Conservation (phyloP, 2,329 filamentous ascomycete species). For the Calonectria hawksworthii region DNA sequence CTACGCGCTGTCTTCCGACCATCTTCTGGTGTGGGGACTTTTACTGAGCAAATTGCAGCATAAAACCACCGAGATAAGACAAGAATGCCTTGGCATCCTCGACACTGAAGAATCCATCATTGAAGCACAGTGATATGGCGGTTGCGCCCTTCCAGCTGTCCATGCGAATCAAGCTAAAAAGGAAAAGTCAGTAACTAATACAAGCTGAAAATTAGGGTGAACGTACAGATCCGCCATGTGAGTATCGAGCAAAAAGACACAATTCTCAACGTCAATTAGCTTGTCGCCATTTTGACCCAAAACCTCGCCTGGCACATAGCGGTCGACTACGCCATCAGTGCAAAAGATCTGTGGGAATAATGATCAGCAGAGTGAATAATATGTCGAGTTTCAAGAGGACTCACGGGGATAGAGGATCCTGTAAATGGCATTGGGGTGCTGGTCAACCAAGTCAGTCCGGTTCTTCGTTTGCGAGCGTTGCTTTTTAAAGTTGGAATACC, state of each 20-base stretch:
- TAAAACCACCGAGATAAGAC: background rate
- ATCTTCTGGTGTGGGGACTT: no score
- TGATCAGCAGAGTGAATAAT: no score
- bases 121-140: background rate
- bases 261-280: background rate
- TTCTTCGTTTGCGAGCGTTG: background rate
- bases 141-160: background rate
- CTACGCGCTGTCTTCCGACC: background rate
- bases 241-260: background rate
- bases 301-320: background rate
- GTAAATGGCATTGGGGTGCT: background rate
- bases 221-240: background rate
- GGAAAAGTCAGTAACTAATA: background rate
- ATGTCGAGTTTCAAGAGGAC: no score
- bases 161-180: background rate
- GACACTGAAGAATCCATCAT: background rate
- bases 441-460: background rate
- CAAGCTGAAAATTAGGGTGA: background rate
- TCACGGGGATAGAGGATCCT: background rate
- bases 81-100: background rate
- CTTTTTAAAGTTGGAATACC: background rate
- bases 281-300: background rate
- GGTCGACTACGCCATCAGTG: background rate
- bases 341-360: background rate
- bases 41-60: background rate